Conservation (phyloP, 352 stramenopile genomes). For the Globisporangium polare region DNA sequence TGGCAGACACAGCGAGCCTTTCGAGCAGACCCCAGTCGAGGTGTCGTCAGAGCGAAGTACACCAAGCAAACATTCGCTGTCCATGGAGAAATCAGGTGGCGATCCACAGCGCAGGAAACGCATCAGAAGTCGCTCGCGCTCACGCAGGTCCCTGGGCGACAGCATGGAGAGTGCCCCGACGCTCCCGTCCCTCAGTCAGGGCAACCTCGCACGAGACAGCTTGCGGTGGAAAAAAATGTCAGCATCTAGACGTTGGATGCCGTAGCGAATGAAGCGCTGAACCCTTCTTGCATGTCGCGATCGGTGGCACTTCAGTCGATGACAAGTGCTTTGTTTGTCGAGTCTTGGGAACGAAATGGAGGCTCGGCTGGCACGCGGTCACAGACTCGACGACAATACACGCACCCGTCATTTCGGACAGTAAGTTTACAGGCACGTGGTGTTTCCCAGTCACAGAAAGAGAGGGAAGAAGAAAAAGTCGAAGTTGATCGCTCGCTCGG, state of each 20-base stretch:
- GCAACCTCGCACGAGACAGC: neutral
- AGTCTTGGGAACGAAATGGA: too few relatives aligned
- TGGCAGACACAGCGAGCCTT: neutral
- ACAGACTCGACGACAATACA: too few relatives aligned
- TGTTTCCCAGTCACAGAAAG: too few relatives aligned
- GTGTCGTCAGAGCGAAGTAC: neutral
- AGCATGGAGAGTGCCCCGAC: neutral
- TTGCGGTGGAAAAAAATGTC: neutral
- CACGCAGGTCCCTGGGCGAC: neutral
- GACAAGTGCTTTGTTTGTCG: too few relatives aligned
- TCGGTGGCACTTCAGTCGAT: too few relatives aligned
- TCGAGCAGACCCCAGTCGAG: neutral
- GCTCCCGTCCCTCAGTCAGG: neutral
- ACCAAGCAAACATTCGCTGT: neutral
- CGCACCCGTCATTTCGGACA: too few relatives aligned
- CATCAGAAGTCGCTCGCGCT: neutral
- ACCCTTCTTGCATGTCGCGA: too few relatives aligned
- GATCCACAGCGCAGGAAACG: neutral
- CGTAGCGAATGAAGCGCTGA: too few relatives aligned
- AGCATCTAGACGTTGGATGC: neutral
- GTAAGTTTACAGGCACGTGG: too few relatives aligned
- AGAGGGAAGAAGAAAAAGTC: too few relatives aligned
- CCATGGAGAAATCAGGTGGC: neutral
- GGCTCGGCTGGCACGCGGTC: too few relatives aligned
- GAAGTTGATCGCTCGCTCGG: too few relatives aligned